Evolutionary conservation across 148 eudicot genomes (phyloP).

Genomic region (Cornus suecica): DNA sequence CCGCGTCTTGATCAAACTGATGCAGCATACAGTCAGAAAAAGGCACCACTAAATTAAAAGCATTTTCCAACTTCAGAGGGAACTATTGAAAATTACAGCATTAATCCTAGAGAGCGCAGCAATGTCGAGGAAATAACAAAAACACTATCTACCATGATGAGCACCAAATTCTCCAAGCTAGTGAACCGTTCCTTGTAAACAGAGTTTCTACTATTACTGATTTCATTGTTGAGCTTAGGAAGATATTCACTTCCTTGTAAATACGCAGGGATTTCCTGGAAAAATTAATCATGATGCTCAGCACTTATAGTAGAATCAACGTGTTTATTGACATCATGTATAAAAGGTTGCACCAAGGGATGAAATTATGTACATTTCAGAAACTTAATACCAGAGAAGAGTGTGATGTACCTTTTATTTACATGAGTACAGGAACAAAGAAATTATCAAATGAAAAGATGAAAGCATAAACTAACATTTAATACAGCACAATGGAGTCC

Average conservation of each 20-base stretch:
- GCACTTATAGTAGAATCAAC: background rate
- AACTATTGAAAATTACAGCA: background rate
- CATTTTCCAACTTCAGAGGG: background rate
- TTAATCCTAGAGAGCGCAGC: background rate
- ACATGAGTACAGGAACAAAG: too few species aligned
- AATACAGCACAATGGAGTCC: too few species aligned
- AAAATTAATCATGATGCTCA: background rate
- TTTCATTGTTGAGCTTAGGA: slow-evolving; percentile 52
- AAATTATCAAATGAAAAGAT: too few species aligned
- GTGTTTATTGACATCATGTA: background rate
- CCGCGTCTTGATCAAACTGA: slow-evolving; percentile 49
- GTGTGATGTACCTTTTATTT: too few species aligned
- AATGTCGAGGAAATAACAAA: background rate
- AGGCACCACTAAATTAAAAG: background rate
- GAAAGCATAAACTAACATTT: too few species aligned
- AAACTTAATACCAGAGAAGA: background rate
- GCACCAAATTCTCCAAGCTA: slow-evolving; percentile 49
- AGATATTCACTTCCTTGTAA: slow-evolving; percentile 43
- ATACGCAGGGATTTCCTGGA: slow-evolving; percentile 32
- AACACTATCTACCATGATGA: slow-evolving; percentile 40
- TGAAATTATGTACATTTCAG: background rate
- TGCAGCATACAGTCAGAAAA: background rate
- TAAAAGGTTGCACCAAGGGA: background rate
- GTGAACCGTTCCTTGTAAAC: slow-evolving; percentile 51
- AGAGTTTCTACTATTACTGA: slow-evolving; percentile 21